phyloP scores from a whole-genome alignment of 352 stramenopile genomes.

The Globisporangium cederbergense region DNA sequence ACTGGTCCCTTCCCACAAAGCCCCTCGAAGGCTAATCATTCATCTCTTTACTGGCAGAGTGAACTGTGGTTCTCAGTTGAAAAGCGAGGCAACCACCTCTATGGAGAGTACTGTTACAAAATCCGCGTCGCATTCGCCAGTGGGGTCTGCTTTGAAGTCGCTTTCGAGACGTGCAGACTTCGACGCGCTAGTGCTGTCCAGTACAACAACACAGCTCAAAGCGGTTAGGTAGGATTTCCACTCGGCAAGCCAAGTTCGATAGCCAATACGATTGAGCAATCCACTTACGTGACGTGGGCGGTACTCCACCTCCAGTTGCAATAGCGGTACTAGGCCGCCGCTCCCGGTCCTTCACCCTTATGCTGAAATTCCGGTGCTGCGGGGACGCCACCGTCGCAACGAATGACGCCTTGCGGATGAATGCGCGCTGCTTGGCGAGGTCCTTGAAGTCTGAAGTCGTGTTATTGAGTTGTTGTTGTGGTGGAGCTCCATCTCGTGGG shows the following conservation, averaged over 20 bases:
- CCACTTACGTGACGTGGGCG: conserved; percentile 16
- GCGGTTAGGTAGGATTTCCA: neutral
- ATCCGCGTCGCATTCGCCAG: conserved; percentile 15
- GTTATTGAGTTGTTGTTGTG: neutral
- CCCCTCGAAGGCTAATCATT: too few species aligned
- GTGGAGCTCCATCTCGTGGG: neutral
- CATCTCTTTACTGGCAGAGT: too few species aligned
- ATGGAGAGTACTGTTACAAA: conserved; percentile 1
- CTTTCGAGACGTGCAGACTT: conserved; percentile 9
- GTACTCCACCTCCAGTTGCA: neutral
- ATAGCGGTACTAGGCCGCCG: neutral
- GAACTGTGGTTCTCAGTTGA: too few species aligned
- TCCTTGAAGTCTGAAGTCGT: conserved; percentile 27
- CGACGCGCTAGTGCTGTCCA: conserved; percentile 11
- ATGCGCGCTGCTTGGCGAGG: conserved; percentile 59
- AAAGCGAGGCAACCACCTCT: neutral
- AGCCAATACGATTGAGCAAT: neutral
- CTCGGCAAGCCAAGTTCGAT: too few species aligned
- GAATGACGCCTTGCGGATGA: conserved; percentile 44
- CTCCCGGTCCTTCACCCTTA: conserved; percentile 14
- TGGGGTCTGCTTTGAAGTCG: neutral
- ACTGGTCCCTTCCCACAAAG: too few species aligned
- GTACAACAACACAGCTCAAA: neutral
- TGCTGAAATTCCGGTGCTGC: conserved; percentile 20
- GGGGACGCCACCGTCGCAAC: conserved; percentile 18